Evolutionary conservation across 768 basidiomycete species (phyloP).

Genomic region (Tylopilus vinaceipallidus): DNA sequence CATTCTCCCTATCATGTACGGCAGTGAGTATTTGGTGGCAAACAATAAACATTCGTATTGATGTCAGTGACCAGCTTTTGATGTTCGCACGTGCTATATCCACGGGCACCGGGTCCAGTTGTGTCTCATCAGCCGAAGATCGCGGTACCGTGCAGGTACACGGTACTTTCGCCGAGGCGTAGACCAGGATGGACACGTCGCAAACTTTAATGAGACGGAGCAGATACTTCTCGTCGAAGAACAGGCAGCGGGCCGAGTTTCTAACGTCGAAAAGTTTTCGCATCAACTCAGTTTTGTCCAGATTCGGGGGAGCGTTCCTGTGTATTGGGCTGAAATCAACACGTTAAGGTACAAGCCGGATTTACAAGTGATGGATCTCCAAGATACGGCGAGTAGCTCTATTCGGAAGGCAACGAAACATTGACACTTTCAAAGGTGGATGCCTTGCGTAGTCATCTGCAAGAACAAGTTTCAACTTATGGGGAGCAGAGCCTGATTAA

Average conservation of each 20-base stretch:
- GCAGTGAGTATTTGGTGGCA: conserved; percentile 62
- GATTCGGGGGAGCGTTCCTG: conserved; percentile 87
- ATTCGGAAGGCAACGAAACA: neutral
- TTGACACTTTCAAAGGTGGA: conserved; percentile 47
- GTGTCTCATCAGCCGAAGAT: conserved; percentile 89
- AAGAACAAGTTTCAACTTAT: conserved; percentile 69
- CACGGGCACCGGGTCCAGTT: conserved; percentile 80
- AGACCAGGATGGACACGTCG: conserved; percentile 84
- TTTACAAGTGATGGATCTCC: conserved; percentile 91
- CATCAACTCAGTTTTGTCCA: conserved; percentile 86
- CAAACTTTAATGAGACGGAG: conserved; percentile 98
- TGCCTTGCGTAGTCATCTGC: conserved; percentile 71
- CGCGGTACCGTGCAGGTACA: conserved; percentile 92
- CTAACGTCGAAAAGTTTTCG: conserved; percentile 46
- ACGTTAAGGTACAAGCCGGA: conserved; percentile 96
- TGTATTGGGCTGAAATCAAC: conserved; percentile 97
- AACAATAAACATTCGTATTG: neutral
- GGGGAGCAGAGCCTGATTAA: conserved; percentile 82
- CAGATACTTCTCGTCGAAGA: conserved; percentile 83
- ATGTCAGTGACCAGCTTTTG: conserved; percentile 62
- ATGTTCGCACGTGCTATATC: conserved; percentile 70
- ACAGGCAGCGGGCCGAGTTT: conserved; percentile 40
- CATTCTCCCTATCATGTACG: conserved; percentile 92
- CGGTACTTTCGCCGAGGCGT: conserved; percentile 96
- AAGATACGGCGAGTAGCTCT: conserved; percentile 66